Conservation (phyloP, 1,284 basidiomycete species). For the Leccinum insolens region DNA sequence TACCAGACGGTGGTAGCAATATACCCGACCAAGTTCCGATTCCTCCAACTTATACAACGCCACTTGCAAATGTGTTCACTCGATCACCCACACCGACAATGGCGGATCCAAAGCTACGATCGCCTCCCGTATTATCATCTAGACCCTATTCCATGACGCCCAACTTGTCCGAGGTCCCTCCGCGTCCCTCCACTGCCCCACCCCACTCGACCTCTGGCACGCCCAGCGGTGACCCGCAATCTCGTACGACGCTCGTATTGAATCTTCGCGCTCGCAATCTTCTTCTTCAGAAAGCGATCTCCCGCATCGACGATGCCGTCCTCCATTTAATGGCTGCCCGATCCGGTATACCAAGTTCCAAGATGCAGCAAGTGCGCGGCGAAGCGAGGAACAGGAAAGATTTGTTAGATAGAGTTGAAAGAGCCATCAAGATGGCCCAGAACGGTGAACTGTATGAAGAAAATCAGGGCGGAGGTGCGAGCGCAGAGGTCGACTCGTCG, state of each 20-base stretch:
- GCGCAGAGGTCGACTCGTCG: background rate
- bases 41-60: conserved; percentile 11
- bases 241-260: conserved; percentile 31
- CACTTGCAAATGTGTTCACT: conserved; percentile 25
- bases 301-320: conserved; percentile 36
- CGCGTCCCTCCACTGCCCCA: conserved; percentile 35
- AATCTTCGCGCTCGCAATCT: conserved; percentile 36
- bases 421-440: conserved; percentile 34
- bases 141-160: conserved; percentile 14
- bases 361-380: conserved; percentile 34
- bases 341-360: conserved; percentile 36
- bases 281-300: conserved; percentile 36
- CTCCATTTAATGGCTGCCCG: conserved; percentile 35
- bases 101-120: conserved; percentile 13
- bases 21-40: conserved; percentile 16
- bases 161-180: conserved; percentile 21
- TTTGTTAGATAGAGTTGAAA: conserved; percentile 34
- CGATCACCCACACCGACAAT: conserved; percentile 18
- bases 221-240: conserved; percentile 16
- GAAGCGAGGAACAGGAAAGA: conserved; percentile 37
- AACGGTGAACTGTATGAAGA: conserved; percentile 22
- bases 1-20: conserved; percentile 23
- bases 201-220: conserved; percentile 24
- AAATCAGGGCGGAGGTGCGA: conserved; percentile 1
- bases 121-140: conserved; percentile 8